Conservation (phyloP, 1,139 yeast genomes). For the Candida sanyaensis region DNA sequence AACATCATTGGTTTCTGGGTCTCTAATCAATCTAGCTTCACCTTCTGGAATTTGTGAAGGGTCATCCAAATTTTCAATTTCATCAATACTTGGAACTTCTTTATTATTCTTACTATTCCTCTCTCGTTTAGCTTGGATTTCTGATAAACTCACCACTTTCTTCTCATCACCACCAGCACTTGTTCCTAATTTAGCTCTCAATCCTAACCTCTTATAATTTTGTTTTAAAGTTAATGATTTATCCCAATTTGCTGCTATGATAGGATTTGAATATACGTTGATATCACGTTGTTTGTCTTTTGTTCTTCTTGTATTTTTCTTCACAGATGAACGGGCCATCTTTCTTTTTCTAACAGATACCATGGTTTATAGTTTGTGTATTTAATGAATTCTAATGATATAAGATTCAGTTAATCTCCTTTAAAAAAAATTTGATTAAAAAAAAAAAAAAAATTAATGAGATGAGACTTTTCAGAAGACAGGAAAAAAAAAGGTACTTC, state of each 20-base stretch:
- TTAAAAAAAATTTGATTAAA: not conserved
- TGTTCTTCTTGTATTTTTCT: conserved; percentile 64
- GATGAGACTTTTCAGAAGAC: conserved; percentile 1
- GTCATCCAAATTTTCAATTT: conserved; percentile 45
- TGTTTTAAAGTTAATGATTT: conserved; percentile 76
- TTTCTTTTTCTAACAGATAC: conserved; percentile 85
- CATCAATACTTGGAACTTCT: conserved; percentile 33
- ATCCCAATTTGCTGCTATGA: conserved; percentile 92
- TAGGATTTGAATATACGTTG: conserved; percentile 69
- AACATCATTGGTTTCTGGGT: conserved; percentile 67
- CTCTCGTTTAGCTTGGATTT: conserved; percentile 18
- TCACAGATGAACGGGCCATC: conserved; percentile 71
- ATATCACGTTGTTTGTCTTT: conserved; percentile 70
- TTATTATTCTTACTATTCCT: conserved; percentile 27
- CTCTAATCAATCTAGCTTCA: conserved; percentile 79
- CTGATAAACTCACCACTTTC: conserved; percentile 42
- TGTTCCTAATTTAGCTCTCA: conserved; percentile 63
- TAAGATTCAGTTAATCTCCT: too few species aligned
- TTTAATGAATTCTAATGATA: not conserved
- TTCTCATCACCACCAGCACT: conserved; percentile 71
- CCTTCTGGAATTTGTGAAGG: conserved; percentile 70
- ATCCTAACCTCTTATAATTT: conserved; percentile 77
- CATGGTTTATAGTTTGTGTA: conserved; percentile 36
- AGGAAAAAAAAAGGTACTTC: not conserved
- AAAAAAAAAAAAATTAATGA: conserved; percentile 2